These are phyloP conservation scores for Fomitopsis pulvina DNA, from an alignment of 768 basidiomycete species.

Conservation along the genomic window DNA sequence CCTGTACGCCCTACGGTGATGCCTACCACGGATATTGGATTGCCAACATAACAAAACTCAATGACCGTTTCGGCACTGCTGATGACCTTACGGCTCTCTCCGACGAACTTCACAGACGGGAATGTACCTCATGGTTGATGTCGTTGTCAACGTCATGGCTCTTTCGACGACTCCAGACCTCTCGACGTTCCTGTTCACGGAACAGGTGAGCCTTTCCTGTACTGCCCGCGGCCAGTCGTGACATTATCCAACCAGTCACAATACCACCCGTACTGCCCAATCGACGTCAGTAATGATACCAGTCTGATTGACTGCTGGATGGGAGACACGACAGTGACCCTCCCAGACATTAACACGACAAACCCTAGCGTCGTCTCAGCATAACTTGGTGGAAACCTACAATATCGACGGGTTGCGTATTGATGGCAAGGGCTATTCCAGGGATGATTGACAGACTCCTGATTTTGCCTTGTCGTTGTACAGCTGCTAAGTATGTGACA, in stretches of 20 bases:
- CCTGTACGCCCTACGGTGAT: slow-evolving; percentile 67
- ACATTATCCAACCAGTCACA: slow-evolving; percentile 34
- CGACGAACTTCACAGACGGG: slow-evolving; percentile 60
- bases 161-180: slow-evolving; percentile 56
- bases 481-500: slow-evolving; percentile 32
- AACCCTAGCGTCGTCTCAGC: slow-evolving; percentile 53
- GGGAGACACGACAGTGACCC: slow-evolving; percentile 65
- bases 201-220: slow-evolving; percentile 33
- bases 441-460: neutral
- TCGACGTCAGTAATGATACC: slow-evolving; percentile 63
- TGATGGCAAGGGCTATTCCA: slow-evolving; percentile 40
- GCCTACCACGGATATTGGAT: slow-evolving; percentile 88
- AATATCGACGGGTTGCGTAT: slow-evolving; percentile 83
- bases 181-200: slow-evolving; percentile 63
- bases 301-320: slow-evolving; percentile 79
- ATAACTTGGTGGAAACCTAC: slow-evolving; percentile 67
- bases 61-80: slow-evolving; percentile 63
- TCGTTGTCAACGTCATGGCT: slow-evolving; percentile 81
- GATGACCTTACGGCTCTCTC: slow-evolving; percentile 67
- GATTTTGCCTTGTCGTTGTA: neutral
- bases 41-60: slow-evolving; percentile 59
- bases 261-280: slow-evolving; percentile 75
- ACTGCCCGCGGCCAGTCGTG: neutral
- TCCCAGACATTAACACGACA: slow-evolving; percentile 76
- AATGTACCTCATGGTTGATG: slow-evolving; percentile 87